These are phyloP conservation scores for Allium fistulosum DNA, from an alignment of 106 monocot genomes.

Conservation along the genomic window DNA sequence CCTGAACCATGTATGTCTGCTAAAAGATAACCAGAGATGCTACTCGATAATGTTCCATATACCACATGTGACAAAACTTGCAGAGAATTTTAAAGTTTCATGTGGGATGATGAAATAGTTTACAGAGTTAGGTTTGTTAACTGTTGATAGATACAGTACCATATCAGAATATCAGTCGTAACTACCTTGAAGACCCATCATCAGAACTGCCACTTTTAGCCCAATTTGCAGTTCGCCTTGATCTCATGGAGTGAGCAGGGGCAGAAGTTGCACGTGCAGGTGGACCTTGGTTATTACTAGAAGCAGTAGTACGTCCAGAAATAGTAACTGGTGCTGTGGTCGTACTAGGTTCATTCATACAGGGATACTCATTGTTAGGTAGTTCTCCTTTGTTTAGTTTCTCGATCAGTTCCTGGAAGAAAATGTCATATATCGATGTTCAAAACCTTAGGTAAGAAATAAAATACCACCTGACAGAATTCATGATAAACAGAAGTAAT, in stretches of 20 bases:
- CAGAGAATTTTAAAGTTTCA: too few relatives aligned
- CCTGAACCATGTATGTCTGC: too few relatives aligned
- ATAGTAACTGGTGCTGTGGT: conserved; percentile 31
- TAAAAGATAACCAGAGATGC: too few relatives aligned
- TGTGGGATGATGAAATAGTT: too few relatives aligned
- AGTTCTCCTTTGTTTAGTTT: conserved; percentile 82
- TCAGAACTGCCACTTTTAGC: conserved; percentile 77
- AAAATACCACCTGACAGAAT: too few relatives aligned
- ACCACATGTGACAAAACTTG: too few relatives aligned
- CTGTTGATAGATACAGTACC: too few relatives aligned
- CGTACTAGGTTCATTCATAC: conserved; percentile 87
- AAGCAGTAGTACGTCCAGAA: conserved; percentile 12
- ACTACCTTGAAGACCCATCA: conserved; percentile 90
- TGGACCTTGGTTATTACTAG: conserved; percentile 4
- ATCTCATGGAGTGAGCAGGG: conserved; percentile 85
- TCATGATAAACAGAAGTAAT: too few relatives aligned
- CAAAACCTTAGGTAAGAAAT: too few relatives aligned
- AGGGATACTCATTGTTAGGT: conserved; percentile 70
- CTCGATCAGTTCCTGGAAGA: conserved; percentile 78
- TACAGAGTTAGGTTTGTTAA: too few relatives aligned
- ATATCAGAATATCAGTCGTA: neutral
- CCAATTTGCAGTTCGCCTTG: conserved; percentile 85
- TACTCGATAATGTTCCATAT: too few relatives aligned
- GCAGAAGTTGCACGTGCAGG: conserved; percentile 4
- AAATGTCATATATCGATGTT: neutral